Conservation (phyloP, 179 eudicot species). For the Gypsophila paniculata region DNA sequence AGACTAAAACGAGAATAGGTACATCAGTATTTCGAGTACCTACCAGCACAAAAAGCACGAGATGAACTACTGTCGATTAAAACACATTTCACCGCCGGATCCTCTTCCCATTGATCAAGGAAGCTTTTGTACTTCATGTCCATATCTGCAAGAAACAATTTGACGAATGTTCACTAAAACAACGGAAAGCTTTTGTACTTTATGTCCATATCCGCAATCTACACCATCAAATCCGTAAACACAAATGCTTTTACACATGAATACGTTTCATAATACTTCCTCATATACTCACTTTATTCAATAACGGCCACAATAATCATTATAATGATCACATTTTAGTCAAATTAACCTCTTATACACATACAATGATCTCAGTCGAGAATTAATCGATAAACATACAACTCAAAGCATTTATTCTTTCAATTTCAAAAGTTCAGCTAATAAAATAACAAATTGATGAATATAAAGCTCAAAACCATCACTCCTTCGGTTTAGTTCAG, state of each 20-base stretch:
- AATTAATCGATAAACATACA: neutral
- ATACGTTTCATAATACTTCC: too few relatives aligned
- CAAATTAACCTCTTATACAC: too few relatives aligned
- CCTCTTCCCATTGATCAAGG: slow-evolving; percentile 89
- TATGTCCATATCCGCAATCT: too few relatives aligned
- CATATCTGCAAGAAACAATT: slow-evolving; percentile 59
- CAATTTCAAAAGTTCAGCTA: neutral
- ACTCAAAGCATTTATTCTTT: neutral
- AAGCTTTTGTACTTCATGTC: slow-evolving; percentile 67
- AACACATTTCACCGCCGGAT: slow-evolving; percentile 80
- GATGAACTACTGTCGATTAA: slow-evolving; percentile 67
- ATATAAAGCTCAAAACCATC: neutral
- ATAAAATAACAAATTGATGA: neutral
- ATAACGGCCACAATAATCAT: too few relatives aligned
- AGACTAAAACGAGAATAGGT: neutral
- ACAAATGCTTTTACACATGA: too few relatives aligned
- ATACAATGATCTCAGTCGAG: neutral
- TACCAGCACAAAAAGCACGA: slow-evolving; percentile 91
- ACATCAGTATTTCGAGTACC: slow-evolving; percentile 9
- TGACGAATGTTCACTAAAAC: neutral
- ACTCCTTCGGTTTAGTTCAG: neutral
- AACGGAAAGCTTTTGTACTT: too few relatives aligned
- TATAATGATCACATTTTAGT: too few relatives aligned
- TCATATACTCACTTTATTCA: too few relatives aligned
- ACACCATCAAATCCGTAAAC: too few relatives aligned